Conservation (phyloP, 306 rosid species). For the Cajanus cajan region DNA sequence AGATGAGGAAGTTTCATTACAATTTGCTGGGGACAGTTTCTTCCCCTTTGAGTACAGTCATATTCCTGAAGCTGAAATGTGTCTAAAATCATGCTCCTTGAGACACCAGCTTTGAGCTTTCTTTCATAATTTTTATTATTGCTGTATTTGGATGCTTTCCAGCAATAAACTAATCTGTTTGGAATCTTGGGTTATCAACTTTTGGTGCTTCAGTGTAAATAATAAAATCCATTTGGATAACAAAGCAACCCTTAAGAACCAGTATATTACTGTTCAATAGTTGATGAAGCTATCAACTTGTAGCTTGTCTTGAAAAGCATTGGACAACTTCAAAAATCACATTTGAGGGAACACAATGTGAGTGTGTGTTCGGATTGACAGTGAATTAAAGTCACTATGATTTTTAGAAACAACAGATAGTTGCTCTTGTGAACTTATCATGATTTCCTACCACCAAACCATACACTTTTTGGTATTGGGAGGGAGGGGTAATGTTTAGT, state of each 20-base stretch:
- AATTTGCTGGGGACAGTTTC: background rate
- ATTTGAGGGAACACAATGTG: background rate
- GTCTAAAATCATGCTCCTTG: background rate
- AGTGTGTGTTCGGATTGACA: background rate
- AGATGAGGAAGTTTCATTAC: background rate
- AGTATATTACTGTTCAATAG: background rate
- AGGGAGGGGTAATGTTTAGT: background rate
- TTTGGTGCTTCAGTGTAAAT: background rate
- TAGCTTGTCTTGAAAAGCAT: background rate
- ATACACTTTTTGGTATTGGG: too few relatives aligned
- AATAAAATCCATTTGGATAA: conserved; percentile 3
- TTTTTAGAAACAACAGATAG: too few relatives aligned
- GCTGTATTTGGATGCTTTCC: background rate
- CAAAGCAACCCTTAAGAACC: background rate
- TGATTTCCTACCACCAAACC: too few relatives aligned
- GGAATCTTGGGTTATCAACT: background rate
- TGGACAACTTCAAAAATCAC: background rate
- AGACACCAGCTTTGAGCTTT: background rate
- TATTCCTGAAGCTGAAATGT: conserved; percentile 4
- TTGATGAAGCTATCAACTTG: background rate
- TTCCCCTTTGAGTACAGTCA: background rate
- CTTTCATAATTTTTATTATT: background rate
- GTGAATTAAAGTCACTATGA: too few relatives aligned
- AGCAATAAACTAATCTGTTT: background rate
- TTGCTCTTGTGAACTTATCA: too few relatives aligned